Base-by-base conservation (phyloP, 1,284 basidiomycete species). In the Phenoliferia sp. region DNA sequence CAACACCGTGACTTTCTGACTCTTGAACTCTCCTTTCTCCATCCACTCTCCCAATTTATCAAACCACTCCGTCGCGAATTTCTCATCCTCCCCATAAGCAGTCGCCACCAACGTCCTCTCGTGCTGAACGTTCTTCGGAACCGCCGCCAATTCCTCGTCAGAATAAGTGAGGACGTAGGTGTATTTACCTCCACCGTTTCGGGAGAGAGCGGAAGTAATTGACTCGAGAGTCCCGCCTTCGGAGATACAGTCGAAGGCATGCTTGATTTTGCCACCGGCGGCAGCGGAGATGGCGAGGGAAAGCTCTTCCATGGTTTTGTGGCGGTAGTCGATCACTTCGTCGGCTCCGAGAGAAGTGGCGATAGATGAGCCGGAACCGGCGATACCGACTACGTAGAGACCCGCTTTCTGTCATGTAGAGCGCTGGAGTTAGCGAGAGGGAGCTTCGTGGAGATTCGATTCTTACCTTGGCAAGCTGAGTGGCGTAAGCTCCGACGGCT, bases 401-500 rank as follows among this genome's bases (percentile, higher is more conserved):
- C 76, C 76, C 0, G 76, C 68, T 17, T 70, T 71, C 62, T 72
- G 64, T 19, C 35, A 22, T 3, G 29, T 12, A 19, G n/a, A 33
- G 22, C 0, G 34, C 17, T 31, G 3, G 3, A 26, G 16, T 4
- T 36, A 28, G 12, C 5, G 58, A 44, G 52, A 9, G 28, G 2
- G 22, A 10, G 22, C 15, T 44, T 12, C 39, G 39, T 44, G 48
- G 9, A 26, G 17, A 52, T 19, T n/a, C 3, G 19, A 6, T 2
- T 29, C 52, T 39, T 3, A 70, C 69, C 61, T 78, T 78, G 54
- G 77, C 76, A 9, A 80, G 74, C 69, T 80, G 79, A 17, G 75
- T 73, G 3, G 75, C 78, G 65, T 76, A 80, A 12, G 72, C 71
- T 4, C 79, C 79, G 28, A 80, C 78, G 12, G 76, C 77, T 0